phyloP scores from a whole-genome alignment of 345 rosid genomes.

The Brassica rapa region DNA sequence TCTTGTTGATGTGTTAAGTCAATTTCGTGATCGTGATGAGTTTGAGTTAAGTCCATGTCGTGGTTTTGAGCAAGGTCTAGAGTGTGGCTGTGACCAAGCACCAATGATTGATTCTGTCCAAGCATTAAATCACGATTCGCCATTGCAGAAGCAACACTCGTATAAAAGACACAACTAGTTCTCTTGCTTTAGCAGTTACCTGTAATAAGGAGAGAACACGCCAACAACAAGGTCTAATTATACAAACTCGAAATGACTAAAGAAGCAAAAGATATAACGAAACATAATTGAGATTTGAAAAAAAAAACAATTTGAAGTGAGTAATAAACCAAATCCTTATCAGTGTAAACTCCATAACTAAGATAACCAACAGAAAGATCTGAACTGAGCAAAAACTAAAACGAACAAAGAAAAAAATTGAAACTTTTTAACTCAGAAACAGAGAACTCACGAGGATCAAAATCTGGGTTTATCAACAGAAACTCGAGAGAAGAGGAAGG shows the following conservation, averaged over 20 bases:
- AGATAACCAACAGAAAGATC: slow-evolving; percentile 8
- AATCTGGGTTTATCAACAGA: slow-evolving; percentile 20
- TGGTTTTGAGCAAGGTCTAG: slow-evolving; percentile 66
- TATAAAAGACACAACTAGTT: neutral
- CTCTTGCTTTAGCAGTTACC: neutral
- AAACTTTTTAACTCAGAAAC: slow-evolving; percentile 2
- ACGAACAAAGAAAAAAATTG: neutral
- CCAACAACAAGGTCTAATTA: neutral
- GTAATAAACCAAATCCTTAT: no score
- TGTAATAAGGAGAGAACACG: neutral
- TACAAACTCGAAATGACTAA: no score
- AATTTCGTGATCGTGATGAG: slow-evolving; percentile 47
- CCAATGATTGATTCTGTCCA: slow-evolving; percentile 67
- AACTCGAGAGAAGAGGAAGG: slow-evolving; percentile 7
- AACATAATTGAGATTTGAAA: no score
- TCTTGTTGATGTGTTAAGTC: slow-evolving; percentile 54
- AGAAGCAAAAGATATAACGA: no score
- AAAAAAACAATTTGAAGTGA: no score
- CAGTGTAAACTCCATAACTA: neutral
- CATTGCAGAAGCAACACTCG: slow-evolving; percentile 42
- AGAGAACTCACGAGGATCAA: slow-evolving; percentile 13
- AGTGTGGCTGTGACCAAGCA: slow-evolving; percentile 63
- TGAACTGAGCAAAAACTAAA: neutral
- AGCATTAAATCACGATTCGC: slow-evolving; percentile 80
- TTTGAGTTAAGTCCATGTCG: slow-evolving; percentile 61